These are phyloP conservation scores for Bocquillonia castaneifolia DNA, from an alignment of 441 rosid genomes.

Conservation along the genomic window DNA sequence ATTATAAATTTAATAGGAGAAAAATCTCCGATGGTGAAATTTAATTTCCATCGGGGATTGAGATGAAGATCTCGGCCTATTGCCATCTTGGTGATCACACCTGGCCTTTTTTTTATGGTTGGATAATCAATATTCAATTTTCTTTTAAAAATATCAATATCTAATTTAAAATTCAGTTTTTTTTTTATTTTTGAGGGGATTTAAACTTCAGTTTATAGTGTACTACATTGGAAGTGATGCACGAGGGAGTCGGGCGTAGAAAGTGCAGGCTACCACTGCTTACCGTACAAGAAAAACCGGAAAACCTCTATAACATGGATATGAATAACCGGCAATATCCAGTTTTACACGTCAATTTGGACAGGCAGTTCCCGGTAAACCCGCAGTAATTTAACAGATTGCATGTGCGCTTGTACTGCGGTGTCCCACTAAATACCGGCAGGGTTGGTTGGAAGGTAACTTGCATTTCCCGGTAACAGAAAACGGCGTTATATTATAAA, in stretches of 20 bases:
- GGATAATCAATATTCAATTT: no score
- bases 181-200: background rate
- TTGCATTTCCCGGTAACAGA: slow-evolving; percentile 40
- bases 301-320: background rate
- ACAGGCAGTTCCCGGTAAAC: slow-evolving; percentile 44
- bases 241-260: no score
- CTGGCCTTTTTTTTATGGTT: no score
- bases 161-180: no score
- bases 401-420: slow-evolving; percentile 41
- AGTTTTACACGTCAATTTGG: slow-evolving; percentile 23
- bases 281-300: slow-evolving; percentile 24
- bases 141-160: background rate
- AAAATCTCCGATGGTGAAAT: no score
- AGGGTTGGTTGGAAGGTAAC: slow-evolving; percentile 22
- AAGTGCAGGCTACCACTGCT: no score
- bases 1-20: no score
- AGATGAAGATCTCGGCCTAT: no score
- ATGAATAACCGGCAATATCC: slow-evolving; percentile 28
- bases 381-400: slow-evolving; percentile 39
- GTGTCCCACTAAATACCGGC: slow-evolving; percentile 56
- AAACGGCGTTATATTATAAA: slow-evolving; percentile 40
- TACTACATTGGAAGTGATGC: background rate
- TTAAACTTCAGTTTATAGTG: background rate
- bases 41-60: no score
- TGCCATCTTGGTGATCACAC: no score